phyloP scores from a whole-genome alignment of 768 basidiomycete genomes.

The Tylopilus sp. region DNA sequence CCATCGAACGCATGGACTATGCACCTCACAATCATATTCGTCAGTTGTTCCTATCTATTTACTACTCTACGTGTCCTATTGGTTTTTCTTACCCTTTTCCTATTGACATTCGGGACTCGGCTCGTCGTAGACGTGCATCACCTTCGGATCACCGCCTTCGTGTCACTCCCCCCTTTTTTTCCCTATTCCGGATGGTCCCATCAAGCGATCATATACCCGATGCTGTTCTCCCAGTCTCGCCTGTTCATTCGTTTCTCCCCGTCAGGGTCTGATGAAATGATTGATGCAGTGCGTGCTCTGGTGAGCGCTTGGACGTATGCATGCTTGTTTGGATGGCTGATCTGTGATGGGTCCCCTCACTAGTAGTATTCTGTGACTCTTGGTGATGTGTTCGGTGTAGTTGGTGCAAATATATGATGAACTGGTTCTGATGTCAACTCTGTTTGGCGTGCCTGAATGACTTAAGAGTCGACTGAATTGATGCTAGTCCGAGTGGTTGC shows the following conservation, averaged over 20 bases:
- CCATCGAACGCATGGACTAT: conserved; percentile 19
- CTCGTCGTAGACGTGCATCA: not conserved
- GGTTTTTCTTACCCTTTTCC: conserved; percentile 13
- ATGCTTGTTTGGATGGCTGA: not conserved
- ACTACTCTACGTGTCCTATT: conserved; percentile 28
- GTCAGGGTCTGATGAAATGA: conserved; percentile 45
- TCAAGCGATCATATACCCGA: conserved; percentile 14
- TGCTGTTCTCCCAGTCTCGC: conserved; percentile 21
- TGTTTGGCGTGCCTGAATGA: not conserved
- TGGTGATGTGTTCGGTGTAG: conserved; percentile 12
- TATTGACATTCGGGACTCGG: not conserved
- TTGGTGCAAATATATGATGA: conserved; percentile 7
- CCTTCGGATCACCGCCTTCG: not conserved
- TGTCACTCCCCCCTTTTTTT: not conserved
- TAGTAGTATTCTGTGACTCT: not conserved
- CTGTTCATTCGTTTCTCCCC: conserved; percentile 42
- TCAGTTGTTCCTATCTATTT: conserved; percentile 23
- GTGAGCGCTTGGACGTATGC: conserved; percentile 43
- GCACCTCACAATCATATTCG: conserved; percentile 11
- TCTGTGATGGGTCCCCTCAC: conserved; percentile 1
- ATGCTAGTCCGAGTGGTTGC: too few relatives aligned
- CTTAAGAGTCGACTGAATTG: too few relatives aligned
- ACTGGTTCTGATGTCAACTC: conserved; percentile 9
- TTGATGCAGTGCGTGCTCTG: conserved; percentile 25
- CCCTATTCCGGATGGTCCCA: conserved; percentile 1